phyloP scores from a whole-genome alignment of 2,329 filamentous ascomycete species.

The Botrytis medusae region DNA sequence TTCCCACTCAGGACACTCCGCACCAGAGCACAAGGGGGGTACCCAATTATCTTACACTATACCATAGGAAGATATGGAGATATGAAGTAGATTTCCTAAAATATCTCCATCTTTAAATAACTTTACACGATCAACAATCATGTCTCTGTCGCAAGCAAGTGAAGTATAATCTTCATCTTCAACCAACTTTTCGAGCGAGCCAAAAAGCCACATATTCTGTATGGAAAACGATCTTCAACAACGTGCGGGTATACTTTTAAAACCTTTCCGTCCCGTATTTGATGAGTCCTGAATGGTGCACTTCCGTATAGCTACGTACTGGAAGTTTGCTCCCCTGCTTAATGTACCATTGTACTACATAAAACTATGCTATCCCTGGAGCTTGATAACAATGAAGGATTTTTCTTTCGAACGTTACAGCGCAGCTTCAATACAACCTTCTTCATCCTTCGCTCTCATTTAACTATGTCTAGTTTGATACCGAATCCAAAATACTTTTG shows the following conservation, averaged over 20 bases:
- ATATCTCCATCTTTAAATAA: not conserved
- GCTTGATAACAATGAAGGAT: not conserved
- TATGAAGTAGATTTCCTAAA: not conserved
- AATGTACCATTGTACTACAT: not conserved
- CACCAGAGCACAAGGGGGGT: not conserved
- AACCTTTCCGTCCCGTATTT: not conserved
- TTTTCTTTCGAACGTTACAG: not conserved
- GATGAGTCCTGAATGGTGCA: not conserved
- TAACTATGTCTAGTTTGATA: not conserved
- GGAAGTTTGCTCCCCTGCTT: not conserved
- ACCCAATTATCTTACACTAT: not conserved
- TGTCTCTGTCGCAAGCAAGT: not conserved
- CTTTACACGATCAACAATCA: not conserved
- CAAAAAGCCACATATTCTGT: not conserved
- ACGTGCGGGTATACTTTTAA: not conserved
- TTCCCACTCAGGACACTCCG: not conserved
- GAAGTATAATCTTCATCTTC: not conserved
- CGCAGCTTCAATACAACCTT: slow-evolving; percentile 10
- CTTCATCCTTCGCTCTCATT: not conserved
- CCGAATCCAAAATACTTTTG: not conserved
- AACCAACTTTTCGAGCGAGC: not conserved
- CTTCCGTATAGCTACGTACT: not conserved
- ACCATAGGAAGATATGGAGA: slow-evolving; percentile 1
- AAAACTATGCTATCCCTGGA: not conserved
- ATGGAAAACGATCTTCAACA: not conserved